These are phyloP conservation scores for Fusarium hostae DNA, from an alignment of 2,329 filamentous ascomycete species.

Conservation along the genomic window DNA sequence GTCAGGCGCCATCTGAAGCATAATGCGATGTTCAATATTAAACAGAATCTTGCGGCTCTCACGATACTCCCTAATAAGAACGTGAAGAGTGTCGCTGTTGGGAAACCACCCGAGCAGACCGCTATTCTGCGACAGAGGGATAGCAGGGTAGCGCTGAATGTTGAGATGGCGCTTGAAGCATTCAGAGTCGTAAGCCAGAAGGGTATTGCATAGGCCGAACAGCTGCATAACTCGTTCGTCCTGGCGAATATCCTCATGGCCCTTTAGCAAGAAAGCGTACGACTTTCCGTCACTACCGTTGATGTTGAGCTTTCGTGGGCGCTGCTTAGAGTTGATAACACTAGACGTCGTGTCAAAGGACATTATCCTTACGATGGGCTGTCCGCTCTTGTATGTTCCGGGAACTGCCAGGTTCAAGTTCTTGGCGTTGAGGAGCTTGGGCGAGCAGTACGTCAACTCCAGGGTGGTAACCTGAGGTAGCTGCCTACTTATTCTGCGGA, in stretches of 20 bases:
- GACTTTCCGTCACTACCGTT: constrained; percentile 88
- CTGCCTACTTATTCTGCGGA: constrained; percentile 93
- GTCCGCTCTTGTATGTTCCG: constrained; percentile 86
- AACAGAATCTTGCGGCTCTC: constrained; percentile 97
- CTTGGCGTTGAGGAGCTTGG: constrained; percentile 85
- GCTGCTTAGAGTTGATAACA: constrained; percentile 97
- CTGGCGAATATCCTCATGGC: constrained; percentile 99
- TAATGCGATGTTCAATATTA: constrained; percentile 99
- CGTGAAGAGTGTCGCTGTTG: constrained; percentile 96
- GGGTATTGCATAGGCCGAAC: constrained; percentile 96
- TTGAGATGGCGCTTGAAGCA: constrained; percentile 97
- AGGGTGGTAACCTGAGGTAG: constrained; percentile 91
- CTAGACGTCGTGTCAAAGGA: constrained; percentile 90
- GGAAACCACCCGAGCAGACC: constrained; percentile 96
- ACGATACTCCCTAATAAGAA: constrained; percentile 95
- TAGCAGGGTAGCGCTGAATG: constrained; percentile 94
- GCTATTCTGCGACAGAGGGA: constrained; percentile 94
- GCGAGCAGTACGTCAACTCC: constrained; percentile 96
- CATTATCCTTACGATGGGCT: constrained; percentile 83
- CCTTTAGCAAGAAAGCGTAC: constrained; percentile 93
- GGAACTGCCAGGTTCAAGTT: constrained; percentile 95
- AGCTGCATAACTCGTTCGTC: constrained; percentile 99
- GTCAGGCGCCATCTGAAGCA: constrained; percentile 99
- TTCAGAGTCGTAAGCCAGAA: constrained; percentile 92
- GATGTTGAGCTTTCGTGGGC: constrained; percentile 88